phyloP scores from a whole-genome alignment of 108 stramenopile species.

The Hondaea fermentalgiana region DNA sequence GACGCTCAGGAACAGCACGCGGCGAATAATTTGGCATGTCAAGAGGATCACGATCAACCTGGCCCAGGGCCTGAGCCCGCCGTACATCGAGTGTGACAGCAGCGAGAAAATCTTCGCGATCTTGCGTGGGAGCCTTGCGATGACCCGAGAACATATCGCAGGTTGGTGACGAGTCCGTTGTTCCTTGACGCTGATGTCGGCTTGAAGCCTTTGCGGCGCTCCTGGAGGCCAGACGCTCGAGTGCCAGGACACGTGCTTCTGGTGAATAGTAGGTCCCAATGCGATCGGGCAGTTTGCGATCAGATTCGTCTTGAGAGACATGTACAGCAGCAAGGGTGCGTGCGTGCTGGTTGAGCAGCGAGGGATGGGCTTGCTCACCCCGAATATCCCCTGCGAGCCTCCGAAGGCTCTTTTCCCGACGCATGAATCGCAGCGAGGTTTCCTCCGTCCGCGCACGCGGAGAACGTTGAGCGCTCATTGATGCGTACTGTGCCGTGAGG shows the following conservation, averaged over 20 bases:
- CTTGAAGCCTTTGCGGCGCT: neutral
- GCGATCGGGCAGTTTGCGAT: neutral
- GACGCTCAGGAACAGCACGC: neutral
- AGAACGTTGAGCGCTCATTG: neutral
- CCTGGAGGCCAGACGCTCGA: neutral
- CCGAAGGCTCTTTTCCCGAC: neutral
- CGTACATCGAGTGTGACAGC: neutral
- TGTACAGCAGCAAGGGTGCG: neutral
- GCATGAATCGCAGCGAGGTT: neutral
- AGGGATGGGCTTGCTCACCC: neutral
- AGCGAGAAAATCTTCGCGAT: neutral
- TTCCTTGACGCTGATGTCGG: neutral
- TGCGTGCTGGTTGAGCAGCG: neutral
- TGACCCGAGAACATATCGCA: neutral
- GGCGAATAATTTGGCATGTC: neutral
- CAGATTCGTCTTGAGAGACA: neutral
- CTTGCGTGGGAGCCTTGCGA: neutral
- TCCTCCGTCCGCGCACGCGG: neutral
- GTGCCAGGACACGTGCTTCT: neutral
- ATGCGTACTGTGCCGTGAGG: too few relatives aligned
- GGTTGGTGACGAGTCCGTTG: neutral
- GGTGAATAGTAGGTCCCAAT: neutral
- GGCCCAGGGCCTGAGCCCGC: neutral
- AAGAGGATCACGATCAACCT: neutral
- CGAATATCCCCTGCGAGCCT: neutral